phyloP scores from a whole-genome alignment of 208 protist genomes.

The Crithidia bombi region DNA sequence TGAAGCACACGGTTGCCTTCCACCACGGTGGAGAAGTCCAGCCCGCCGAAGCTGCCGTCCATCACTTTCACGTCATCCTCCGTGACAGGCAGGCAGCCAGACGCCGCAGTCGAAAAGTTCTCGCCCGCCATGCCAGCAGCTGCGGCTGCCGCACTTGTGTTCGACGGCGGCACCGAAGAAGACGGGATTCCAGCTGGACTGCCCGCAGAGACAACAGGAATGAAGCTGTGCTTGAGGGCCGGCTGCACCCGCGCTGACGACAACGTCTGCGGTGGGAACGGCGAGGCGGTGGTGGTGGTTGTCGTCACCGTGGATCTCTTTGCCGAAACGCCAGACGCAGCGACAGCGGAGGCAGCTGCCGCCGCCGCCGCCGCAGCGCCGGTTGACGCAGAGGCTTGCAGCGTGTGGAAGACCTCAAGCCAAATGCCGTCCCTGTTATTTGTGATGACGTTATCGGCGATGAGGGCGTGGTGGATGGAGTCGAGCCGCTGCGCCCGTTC shows the following conservation, averaged over 20 bases:
- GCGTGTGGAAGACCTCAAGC: constrained; percentile 47
- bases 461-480: constrained; percentile 47
- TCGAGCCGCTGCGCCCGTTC: constrained; percentile 34
- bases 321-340: not conserved
- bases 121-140: not conserved
- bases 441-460: constrained; percentile 46
- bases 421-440: constrained; percentile 48
- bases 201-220: not conserved
- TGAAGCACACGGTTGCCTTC: constrained; percentile 68
- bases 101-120: not conserved
- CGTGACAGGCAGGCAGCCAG: not conserved
- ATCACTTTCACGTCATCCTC: constrained; percentile 19
- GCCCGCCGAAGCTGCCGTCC: constrained; percentile 3
- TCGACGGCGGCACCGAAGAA: not conserved
- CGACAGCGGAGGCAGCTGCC: not conserved
- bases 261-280: not conserved
- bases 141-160: not conserved
- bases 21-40: constrained; percentile 47
- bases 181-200: not conserved
- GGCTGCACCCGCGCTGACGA: not conserved
- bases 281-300: not conserved
- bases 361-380: not conserved
- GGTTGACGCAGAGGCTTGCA: constrained; percentile 22
- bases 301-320: not conserved
- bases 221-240: not conserved